Base-by-base conservation (phyloP, 1,284 basidiomycete genomes). In the Austroboletus olivaceoglutinosus region DNA sequence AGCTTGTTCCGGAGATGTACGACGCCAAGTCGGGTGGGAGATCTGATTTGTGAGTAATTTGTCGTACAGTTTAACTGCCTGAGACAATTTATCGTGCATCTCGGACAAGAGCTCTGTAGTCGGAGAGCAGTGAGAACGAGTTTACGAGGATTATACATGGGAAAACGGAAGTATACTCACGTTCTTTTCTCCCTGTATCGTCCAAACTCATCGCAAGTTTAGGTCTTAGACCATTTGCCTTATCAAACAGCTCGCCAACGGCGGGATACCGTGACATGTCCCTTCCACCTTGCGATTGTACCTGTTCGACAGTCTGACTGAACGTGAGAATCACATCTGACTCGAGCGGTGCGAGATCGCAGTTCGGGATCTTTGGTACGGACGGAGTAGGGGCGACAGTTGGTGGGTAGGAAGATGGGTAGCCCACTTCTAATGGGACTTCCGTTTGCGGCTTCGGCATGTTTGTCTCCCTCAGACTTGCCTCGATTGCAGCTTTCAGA, bases 401-500 rank as follows among this genome's bases (percentile, higher is more conserved):
- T 0, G 77, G 73, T 31, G 77, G 75, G 52, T 76, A 74, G 16
- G 74, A 74, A 48, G 77, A 76, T 6, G 73, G 70, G 51, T 72
- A 70, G 11, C 68, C 71, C 5, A 27, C 27, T 10, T 77, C 69
- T 48, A 81, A 80, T 46, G 85, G 80, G 4, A 80, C 62, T 11
- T 76, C 82, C 4, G 79, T 63, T 1, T 91, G 91, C 2, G 92
- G 85, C 52, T 77, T 82, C 0, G 88, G 86, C 9, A 86, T 85
- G 54, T 83, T 86, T 25, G 86, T 86, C 62, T 99, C 97, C 12
- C 86, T 80, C 57, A 99, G 70, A 64, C 91, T 94, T 0, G 97
- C 97, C 63, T 98, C 95, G 52, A 99, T 99, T 0, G 97, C 97
- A 13, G 96, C 91, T 48, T 81, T 85, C 21, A 99, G 75, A 58